Conservation (phyloP, 2,329 filamentous ascomycete genomes). For the Myriosclerotinia curreyana region DNA sequence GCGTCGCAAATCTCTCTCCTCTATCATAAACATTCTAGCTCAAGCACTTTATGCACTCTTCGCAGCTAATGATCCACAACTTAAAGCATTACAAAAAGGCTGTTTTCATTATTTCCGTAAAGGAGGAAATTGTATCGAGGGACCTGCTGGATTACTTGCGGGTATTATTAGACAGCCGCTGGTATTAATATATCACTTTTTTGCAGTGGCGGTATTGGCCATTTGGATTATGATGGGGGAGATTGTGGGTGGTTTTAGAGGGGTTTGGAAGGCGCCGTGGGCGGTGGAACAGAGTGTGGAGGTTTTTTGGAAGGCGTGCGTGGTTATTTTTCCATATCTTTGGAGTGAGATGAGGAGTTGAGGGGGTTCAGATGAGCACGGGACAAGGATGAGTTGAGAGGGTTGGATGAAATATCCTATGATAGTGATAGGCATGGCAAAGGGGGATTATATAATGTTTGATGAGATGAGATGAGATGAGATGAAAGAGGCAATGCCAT, state of each 20-base stretch:
- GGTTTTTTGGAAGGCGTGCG: constrained; percentile 76
- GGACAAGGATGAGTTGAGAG: too few species aligned
- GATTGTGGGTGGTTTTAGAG: constrained; percentile 50
- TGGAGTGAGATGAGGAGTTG: constrained; percentile 57
- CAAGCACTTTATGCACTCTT: constrained; percentile 91
- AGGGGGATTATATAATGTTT: constrained; percentile 3
- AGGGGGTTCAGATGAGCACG: neutral
- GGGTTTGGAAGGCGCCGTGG: constrained; percentile 58
- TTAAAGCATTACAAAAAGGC: constrained; percentile 78
- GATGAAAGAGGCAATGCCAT: neutral
- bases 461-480: constrained; percentile 8
- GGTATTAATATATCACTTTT: constrained; percentile 88
- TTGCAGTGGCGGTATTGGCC: constrained; percentile 82
- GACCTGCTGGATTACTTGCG: constrained; percentile 76
- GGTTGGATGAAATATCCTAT: too few species aligned
- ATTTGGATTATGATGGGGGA: constrained; percentile 60
- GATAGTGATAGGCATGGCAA: neutral
- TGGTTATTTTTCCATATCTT: constrained; percentile 81
- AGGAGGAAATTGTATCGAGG: constrained; percentile 68
- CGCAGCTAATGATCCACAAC: constrained; percentile 74
- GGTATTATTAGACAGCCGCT: constrained; percentile 76
- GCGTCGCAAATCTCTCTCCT: constrained; percentile 75
- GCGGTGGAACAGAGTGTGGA: constrained; percentile 62
- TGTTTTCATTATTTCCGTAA: constrained; percentile 91
- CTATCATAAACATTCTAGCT: constrained; percentile 96